A percentile compares a stretch with the other conserved stretches of the same genome.
These are phyloP conservation scores for Brettanomyces anomalus DNA, from an alignment of 805 yeast species.

Conservation along the genomic window DNA sequence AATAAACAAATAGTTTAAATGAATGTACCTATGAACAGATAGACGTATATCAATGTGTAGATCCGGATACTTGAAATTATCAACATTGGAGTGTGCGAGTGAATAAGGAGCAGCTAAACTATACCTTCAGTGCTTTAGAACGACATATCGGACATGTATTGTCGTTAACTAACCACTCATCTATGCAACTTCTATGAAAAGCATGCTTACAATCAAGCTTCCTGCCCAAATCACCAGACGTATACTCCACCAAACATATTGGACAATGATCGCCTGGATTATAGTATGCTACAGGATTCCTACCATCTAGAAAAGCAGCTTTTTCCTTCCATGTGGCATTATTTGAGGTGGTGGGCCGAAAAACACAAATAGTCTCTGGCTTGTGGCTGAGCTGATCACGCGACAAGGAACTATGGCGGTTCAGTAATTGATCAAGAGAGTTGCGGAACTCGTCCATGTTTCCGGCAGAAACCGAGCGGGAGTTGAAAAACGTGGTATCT, in stretches of 20 bases:
- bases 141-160: slow-evolving; percentile 55
- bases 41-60: too few species aligned
- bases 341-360: slow-evolving; percentile 1
- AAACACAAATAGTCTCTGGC: slow-evolving; percentile 10
- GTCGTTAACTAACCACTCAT: slow-evolving; percentile 44
- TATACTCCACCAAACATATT: slow-evolving; percentile 44
- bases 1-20: background rate
- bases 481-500: slow-evolving; percentile 2
- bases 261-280: slow-evolving; percentile 32
- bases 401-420: slow-evolving; percentile 10
- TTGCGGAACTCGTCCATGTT: slow-evolving; percentile 16
- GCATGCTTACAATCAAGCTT: slow-evolving; percentile 39
- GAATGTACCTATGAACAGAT: too few species aligned
- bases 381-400: slow-evolving; percentile 11
- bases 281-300: background rate
- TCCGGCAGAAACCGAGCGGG: slow-evolving; percentile 5
- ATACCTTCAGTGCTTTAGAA: slow-evolving; percentile 26
- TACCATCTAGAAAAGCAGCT: slow-evolving; percentile 1
- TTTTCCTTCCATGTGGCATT: slow-evolving; percentile 1
- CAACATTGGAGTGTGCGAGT: too few species aligned
- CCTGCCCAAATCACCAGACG: slow-evolving; percentile 37
- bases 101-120: too few species aligned
- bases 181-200: slow-evolving; percentile 50
- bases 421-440: slow-evolving; percentile 15
- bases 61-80: too few species aligned